Evolutionary conservation across 441 rosid genomes (phyloP), one percentile per base, ranked within the genome.

Genomic region (Corymbia calophylla): DNA sequence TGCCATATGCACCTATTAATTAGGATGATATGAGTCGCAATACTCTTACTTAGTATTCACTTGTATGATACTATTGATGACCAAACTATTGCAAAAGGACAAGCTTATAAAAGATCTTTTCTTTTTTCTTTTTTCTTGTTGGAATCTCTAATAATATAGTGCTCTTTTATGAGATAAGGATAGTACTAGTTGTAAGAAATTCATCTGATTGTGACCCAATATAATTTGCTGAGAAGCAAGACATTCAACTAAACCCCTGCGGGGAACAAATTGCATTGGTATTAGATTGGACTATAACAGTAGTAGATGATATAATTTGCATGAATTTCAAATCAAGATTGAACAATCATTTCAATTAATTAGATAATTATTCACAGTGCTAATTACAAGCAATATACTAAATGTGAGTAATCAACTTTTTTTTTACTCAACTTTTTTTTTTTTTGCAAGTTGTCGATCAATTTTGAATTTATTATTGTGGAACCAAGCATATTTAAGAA

Each of bases 1-100:
- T 0, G 0, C 9, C 62, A 56, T 12, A 56, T 0, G 0, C 23
- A 23, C 62, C 29, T 56, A 56, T 56, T 23, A 56, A 56, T 56
- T 21, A 56, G 29, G 29, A 56, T 56, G 62, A 23, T 23, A 56
- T 56, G 62, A 56, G 5, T 0, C 4, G 9, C 9, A 5, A 56
- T 56, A 56, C 62, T 4, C 29, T 56, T 23, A 56, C 44, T 35
- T 32, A 2, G 25, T 31, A 17, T 17, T 31, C 31, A 35, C 23
- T 32, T 1, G 2, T 8, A 8, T 1, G 4, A 35, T 68, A 32
- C 47, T 9, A 68, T 32, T 25, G 2, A 32, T 35, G 44, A 68
- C 32, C 13, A 18, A 31, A 35, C 4, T 18, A 32, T 32, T 0
- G 25, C 13, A 68, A 16, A 19, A 32, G 32, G 80, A 32, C 2